A percentile compares a stretch with the other conserved stretches of the same genome.
phyloP scores from a whole-genome alignment of 495 filamentous ascomycete genomes.

The Tetracladium marchalianum region DNA sequence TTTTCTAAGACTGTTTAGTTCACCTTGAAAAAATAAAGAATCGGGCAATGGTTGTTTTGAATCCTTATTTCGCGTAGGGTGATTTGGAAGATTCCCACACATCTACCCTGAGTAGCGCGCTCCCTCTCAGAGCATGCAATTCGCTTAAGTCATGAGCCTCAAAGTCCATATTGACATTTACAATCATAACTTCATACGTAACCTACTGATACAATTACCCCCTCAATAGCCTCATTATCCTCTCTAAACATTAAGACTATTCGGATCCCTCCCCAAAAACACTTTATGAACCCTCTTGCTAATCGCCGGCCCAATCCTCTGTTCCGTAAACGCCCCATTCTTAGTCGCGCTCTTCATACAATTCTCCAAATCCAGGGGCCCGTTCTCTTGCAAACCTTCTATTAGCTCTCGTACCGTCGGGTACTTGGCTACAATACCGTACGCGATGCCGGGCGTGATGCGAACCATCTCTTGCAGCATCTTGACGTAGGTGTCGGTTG shows the following conservation, averaged over 20 bases:
- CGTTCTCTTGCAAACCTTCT: constrained; percentile 45
- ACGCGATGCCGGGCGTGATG: constrained; percentile 63
- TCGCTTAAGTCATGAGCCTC: too few relatives aligned
- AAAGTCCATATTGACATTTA: too few relatives aligned
- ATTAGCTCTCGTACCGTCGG: constrained; percentile 46
- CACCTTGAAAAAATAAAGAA: too few relatives aligned
- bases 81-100: too few relatives aligned
- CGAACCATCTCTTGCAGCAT: constrained; percentile 73
- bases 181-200: too few relatives aligned
- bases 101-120: too few relatives aligned
- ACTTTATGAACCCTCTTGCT: constrained; percentile 67
- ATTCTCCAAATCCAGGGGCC: constrained; percentile 49
- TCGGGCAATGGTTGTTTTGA: too few relatives aligned
- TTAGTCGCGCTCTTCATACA: constrained; percentile 58
- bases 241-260: constrained; percentile 56
- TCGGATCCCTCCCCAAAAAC: constrained; percentile 58
- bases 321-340: constrained; percentile 54
- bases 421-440: constrained; percentile 57
- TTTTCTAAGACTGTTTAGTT: too few relatives aligned
- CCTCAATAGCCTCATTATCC: too few relatives aligned
- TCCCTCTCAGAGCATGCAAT: too few relatives aligned
- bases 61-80: too few relatives aligned
- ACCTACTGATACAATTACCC: too few relatives aligned
- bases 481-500: constrained; percentile 58
- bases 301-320: constrained; percentile 56